A percentile compares a stretch with the other conserved stretches of the same genome.
Evolutionary conservation across 106 monocot species (phyloP).

Genomic region (Dendrobium nobile): DNA sequence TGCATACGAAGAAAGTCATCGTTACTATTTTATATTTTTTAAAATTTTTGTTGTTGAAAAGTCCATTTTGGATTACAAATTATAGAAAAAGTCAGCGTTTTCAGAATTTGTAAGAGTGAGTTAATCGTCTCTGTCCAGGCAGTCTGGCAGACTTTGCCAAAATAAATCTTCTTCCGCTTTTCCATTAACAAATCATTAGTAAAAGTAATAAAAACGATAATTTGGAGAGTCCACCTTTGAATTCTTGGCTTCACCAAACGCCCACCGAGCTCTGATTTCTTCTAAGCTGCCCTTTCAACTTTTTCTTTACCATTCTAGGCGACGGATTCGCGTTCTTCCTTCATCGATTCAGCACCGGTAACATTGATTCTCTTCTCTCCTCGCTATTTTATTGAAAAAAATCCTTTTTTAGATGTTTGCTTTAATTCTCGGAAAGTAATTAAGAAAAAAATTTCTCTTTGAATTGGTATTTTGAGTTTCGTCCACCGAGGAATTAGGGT

Average conservation of each 20-base stretch:
- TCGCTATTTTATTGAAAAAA: neutral
- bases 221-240: neutral
- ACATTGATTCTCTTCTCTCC: neutral
- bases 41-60: neutral
- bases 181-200: neutral
- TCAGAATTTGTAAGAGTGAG: neutral
- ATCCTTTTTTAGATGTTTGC: neutral
- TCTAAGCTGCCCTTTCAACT: neutral
- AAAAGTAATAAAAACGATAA: too few species aligned
- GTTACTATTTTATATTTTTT: too few species aligned
- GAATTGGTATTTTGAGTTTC: neutral
- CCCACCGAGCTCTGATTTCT: neutral
- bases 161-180: neutral
- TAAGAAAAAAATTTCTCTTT: neutral
- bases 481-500: neutral
- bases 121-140: neutral
- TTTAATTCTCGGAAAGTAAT: neutral
- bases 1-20: too few species aligned
- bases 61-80: neutral
- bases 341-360: neutral
- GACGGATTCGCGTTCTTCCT: neutral
- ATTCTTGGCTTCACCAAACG: neutral
- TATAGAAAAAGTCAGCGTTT: neutral
- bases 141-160: neutral
- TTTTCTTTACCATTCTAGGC: neutral